phyloP scores from a whole-genome alignment of 768 basidiomycete genomes.

The Tylopilus sp. region DNA sequence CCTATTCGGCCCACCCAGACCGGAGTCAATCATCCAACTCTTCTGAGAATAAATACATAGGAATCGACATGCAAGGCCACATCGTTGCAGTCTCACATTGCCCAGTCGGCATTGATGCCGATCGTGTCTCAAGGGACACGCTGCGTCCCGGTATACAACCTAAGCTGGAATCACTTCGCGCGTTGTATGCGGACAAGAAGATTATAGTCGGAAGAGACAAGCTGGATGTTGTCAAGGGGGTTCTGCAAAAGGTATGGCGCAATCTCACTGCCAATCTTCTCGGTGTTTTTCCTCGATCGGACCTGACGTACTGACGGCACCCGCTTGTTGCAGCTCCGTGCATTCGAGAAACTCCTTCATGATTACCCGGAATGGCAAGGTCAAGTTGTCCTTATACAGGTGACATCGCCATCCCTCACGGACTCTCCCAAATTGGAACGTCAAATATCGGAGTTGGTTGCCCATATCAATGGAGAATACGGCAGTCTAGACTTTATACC shows the following conservation, averaged over 20 bases:
- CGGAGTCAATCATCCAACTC: neutral
- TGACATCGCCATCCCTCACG: slow-evolving; percentile 88
- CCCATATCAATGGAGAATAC: slow-evolving; percentile 94
- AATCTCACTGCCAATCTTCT: neutral
- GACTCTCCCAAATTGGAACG: slow-evolving; percentile 94
- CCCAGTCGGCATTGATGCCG: slow-evolving; percentile 94
- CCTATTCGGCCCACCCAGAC: slow-evolving; percentile 3
- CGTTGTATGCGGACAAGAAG: slow-evolving; percentile 93
- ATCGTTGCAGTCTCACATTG: slow-evolving; percentile 82
- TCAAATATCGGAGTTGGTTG: slow-evolving; percentile 89
- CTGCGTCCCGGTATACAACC: slow-evolving; percentile 81
- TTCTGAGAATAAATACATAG: slow-evolving; percentile 25
- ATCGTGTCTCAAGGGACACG: slow-evolving; percentile 81
- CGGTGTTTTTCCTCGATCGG: neutral
- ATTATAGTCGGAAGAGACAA: slow-evolving; percentile 98
- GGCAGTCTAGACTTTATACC: slow-evolving; percentile 94
- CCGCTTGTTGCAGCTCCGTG: slow-evolving; percentile 61
- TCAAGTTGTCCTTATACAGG: slow-evolving; percentile 76
- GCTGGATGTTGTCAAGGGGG: slow-evolving; percentile 97
- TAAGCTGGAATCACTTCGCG: slow-evolving; percentile 81
- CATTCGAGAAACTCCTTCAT: slow-evolving; percentile 90
- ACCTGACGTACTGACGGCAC: neutral
- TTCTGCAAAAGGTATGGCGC: slow-evolving; percentile 78
- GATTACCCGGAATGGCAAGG: slow-evolving; percentile 96
- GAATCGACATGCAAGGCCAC: slow-evolving; percentile 85